A percentile compares a stretch with the other conserved stretches of the same genome.
Conservation (phyloP, 305 asterid species). For the Coffea humblotiana region DNA sequence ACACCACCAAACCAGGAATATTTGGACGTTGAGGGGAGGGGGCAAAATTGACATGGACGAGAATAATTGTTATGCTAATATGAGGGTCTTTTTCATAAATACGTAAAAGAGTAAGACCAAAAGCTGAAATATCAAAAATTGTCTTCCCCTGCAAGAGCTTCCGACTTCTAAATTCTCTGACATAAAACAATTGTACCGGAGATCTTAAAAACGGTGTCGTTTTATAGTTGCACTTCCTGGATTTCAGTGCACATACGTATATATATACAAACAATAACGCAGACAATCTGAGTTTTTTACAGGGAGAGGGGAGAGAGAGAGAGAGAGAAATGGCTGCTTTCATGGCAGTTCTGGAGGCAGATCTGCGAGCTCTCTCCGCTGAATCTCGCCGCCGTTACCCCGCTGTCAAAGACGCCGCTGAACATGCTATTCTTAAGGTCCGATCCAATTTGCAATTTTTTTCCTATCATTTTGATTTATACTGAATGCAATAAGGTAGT, state of each 20-base stretch:
- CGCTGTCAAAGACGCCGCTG: constrained; percentile 96
- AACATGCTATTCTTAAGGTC: constrained; percentile 93
- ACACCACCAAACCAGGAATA: too few species aligned
- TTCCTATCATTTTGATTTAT: background rate
- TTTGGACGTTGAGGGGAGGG: too few species aligned
- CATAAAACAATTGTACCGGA: background rate
- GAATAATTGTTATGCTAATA: too few species aligned
- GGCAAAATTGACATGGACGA: too few species aligned
- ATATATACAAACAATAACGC: background rate
- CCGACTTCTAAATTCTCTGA: too few species aligned
- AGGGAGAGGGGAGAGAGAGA: background rate
- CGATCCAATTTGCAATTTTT: background rate
- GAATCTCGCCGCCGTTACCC: constrained; percentile 99
- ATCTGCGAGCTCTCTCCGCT: constrained; percentile 93
- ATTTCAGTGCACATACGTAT: background rate
- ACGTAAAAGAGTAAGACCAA: too few species aligned
- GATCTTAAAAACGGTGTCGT: background rate
- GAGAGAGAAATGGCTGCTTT: constrained; percentile 61
- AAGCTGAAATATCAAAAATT: too few species aligned
- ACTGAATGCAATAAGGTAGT: too few species aligned
- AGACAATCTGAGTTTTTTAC: background rate
- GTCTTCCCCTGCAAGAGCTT: too few species aligned
- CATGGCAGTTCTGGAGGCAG: constrained; percentile 90
- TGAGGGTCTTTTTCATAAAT: too few species aligned
- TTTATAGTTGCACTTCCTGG: too few species aligned